Conservation (phyloP, 2,329 filamentous ascomycete species). For the Colletotrichum sp. region DNA sequence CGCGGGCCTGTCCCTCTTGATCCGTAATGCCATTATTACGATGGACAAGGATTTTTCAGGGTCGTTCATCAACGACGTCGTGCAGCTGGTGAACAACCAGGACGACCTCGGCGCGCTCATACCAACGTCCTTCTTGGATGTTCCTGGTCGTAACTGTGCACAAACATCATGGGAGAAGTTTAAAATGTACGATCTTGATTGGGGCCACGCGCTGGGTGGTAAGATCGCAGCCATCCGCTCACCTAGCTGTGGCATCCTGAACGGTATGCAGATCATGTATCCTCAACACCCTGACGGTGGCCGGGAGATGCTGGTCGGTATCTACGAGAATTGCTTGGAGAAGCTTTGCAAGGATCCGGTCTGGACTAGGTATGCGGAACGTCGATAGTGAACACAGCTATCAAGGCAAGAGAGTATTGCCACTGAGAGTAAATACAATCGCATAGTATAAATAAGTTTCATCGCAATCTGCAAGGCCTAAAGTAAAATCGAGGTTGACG, state of each 20-base stretch:
- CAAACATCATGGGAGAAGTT: background rate
- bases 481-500: too few species aligned
- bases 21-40: background rate
- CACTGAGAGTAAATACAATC: too few species aligned
- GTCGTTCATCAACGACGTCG: background rate
- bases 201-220: background rate
- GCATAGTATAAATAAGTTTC: too few species aligned
- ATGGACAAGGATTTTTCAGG: background rate
- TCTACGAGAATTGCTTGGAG: background rate
- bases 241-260: background rate
- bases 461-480: too few species aligned
- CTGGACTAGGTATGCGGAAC: background rate
- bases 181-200: background rate
- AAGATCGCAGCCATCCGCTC: background rate
- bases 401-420: too few species aligned
- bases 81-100: background rate
- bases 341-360: background rate
- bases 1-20: background rate
- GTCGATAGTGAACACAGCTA: background rate
- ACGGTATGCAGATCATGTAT: background rate
- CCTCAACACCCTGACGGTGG: background rate
- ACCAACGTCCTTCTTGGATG: background rate
- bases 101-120: background rate
- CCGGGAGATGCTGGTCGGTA: background rate
- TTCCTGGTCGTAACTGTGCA: background rate